Evolutionary conservation across 306 rosid genomes (phyloP), one percentile per base, ranked within the genome.

Genomic region (Macrotyloma uniflorum): DNA sequence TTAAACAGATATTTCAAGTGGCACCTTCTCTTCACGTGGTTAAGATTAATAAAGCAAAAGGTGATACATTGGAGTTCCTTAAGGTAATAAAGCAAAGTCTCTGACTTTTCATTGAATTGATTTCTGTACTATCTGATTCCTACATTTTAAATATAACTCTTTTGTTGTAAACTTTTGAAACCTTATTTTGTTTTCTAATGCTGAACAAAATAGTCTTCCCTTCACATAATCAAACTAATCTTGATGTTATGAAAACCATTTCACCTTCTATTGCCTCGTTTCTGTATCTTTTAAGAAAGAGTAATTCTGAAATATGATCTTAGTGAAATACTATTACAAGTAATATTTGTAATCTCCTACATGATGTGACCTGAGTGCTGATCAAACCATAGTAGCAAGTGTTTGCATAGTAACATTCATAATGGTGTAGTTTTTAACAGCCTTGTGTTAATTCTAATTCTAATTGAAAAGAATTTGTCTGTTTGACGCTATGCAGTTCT

Each of bases 21-120:
- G 98, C 96, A 30, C 98, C 98, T 71, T 90, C 87, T 73, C 87
- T 93, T 80, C 98, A 93, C 79, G 86, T 93, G 93, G 98, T 90
- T 62, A 93, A 93, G 87, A 92, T 93, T 76, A 82, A 93, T 75
- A 93, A 90, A 85, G 96, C 96, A 16, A 93, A 93, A 80, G 98
- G 98, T 18, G 98, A 90, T 83, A 93, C 98, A 8, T 83, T 93
- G 86, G 98, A 93, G 85, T 93, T 93, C 67, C 96, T 86, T 74
- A 93, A 90, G 93, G 98, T 93, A 81, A n/a, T n/a, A n/a, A n/a
- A n/a, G n/a, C n/a, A n/a, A 26, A 26, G 28, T 24, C 11, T 67
- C 14, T 18, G 50, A 9, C 35, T 45, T 46, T 36, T 12, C 38
- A 36, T 38, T 24, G 20, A 5, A 38, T 66, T 54, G 26, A 23